Percentiles rank a stretch among this genome's conserved stretches.
Evolutionary conservation across 768 basidiomycete species (phyloP).

Genomic region (Chlorophyllum brunneum): DNA sequence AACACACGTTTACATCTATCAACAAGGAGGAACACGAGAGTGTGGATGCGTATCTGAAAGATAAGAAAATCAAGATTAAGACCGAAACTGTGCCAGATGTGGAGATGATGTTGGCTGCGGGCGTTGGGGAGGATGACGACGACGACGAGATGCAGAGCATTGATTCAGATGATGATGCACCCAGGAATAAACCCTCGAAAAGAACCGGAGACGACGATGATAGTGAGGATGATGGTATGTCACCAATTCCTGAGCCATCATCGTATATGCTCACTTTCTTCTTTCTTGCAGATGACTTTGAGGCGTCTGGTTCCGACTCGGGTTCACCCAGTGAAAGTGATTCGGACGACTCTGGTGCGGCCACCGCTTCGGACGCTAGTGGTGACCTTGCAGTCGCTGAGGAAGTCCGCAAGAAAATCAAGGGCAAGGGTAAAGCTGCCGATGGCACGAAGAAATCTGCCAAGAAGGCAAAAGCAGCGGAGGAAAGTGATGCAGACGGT

Average conservation of each 20-base stretch:
- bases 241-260: background rate
- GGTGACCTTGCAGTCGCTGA: conserved; percentile 67
- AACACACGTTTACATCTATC: conserved; percentile 88
- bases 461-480: conserved; percentile 21
- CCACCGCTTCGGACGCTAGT: conserved; percentile 81
- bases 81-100: conserved; percentile 93
- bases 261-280: conserved; percentile 1
- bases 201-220: conserved; percentile 45
- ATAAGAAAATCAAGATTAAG: conserved; percentile 92
- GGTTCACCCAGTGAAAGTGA: conserved; percentile 85
- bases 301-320: conserved; percentile 76
- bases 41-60: conserved; percentile 79
- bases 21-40: conserved; percentile 93
- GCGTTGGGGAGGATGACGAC: conserved; percentile 65
- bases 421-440: conserved; percentile 39
- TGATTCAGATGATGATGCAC: conserved; percentile 64
- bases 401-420: conserved; percentile 39
- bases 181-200: conserved; percentile 41
- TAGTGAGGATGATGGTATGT: conserved; percentile 52
- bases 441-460: conserved; percentile 21
- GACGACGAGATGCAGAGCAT: conserved; percentile 83
- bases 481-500: conserved; percentile 35
- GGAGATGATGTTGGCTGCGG: conserved; percentile 66
- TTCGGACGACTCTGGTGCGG: conserved; percentile 62
- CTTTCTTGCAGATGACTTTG: conserved; percentile 73